Conservation (phyloP, 129 eudicot species). For the Gnaphalium uliginosum region DNA sequence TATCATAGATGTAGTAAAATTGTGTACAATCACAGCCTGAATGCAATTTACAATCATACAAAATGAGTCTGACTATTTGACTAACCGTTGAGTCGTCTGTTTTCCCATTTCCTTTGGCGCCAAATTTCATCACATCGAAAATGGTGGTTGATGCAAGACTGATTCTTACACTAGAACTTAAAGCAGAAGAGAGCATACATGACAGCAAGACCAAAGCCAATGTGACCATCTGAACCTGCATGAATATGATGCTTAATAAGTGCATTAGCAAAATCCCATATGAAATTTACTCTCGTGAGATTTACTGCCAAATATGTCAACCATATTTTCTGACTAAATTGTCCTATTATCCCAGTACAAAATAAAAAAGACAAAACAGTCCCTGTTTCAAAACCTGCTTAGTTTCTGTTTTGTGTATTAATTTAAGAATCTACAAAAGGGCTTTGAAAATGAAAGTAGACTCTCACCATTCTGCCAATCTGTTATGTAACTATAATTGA, state of each 20-base stretch:
- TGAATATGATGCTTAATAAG: conserved; percentile 11
- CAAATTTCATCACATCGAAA: conserved; percentile 53
- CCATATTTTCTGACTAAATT: not conserved
- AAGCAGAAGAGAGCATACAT: conserved; percentile 33
- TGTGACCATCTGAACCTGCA: conserved; percentile 34
- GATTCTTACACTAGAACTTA: conserved; percentile 14
- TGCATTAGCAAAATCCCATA: not conserved
- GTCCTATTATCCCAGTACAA: conserved; percentile 12
- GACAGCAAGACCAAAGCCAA: conserved; percentile 32
- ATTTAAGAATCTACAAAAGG: conserved; percentile 29
- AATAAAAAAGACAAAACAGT: conserved; percentile 21
- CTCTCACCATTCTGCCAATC: conserved; percentile 39
- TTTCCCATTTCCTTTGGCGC: conserved; percentile 62
- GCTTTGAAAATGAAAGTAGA: conserved; percentile 35
- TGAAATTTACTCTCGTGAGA: not conserved
- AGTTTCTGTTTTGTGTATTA: conserved; percentile 21
- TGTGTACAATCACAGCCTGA: not conserved
- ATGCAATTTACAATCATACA: not conserved
- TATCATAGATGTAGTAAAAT: not conserved
- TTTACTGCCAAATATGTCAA: conserved; percentile 1
- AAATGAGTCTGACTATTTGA: not conserved
- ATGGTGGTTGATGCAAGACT: conserved; percentile 33
- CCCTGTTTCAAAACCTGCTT: conserved; percentile 25
- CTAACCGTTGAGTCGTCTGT: conserved; percentile 57
- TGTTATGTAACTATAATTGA: conserved; percentile 26